Evolutionary conservation across 2,329 filamentous ascomycete genomes (phyloP).

Genomic region (Aspergillus ibericus): DNA sequence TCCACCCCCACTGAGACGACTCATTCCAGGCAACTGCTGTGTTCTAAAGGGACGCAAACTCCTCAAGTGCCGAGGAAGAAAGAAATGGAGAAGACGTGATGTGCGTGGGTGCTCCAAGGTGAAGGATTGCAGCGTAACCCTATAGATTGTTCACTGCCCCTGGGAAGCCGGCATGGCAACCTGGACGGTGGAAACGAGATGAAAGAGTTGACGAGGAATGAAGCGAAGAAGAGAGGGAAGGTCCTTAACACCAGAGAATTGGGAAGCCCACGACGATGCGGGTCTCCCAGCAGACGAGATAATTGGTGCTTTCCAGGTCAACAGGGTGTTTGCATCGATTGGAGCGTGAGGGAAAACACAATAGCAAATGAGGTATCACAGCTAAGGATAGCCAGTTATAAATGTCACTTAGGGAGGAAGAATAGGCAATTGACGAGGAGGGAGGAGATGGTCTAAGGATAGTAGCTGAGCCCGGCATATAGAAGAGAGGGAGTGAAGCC

Average conservation of each 20-base stretch:
- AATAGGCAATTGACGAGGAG: too few species aligned
- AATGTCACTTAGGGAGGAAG: not conserved
- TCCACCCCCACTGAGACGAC: constrained; percentile 38
- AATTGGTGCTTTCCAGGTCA: too few species aligned
- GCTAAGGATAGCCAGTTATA: too few species aligned
- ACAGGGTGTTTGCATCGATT: too few species aligned
- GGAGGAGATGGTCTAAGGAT: not conserved
- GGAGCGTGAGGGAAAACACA: too few species aligned
- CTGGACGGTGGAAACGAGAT: not conserved
- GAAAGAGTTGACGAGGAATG: not conserved
- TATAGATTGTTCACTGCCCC: not conserved
- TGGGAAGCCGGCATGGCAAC: not conserved
- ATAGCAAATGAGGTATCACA: too few species aligned
- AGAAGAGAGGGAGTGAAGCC: not conserved
- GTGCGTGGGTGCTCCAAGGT: not conserved
- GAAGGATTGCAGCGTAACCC: not conserved
- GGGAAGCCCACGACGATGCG: not conserved
- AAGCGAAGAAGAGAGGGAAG: not conserved
- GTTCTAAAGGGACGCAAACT: not conserved
- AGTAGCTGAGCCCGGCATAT: not conserved
- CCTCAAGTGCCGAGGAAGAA: not conserved
- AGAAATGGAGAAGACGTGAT: not conserved
- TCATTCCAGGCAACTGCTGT: constrained; percentile 27
- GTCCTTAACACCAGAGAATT: not conserved
- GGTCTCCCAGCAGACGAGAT: not conserved